phyloP scores from a whole-genome alignment of 495 filamentous ascomycete genomes.

The Talaromyces borbonicus region DNA sequence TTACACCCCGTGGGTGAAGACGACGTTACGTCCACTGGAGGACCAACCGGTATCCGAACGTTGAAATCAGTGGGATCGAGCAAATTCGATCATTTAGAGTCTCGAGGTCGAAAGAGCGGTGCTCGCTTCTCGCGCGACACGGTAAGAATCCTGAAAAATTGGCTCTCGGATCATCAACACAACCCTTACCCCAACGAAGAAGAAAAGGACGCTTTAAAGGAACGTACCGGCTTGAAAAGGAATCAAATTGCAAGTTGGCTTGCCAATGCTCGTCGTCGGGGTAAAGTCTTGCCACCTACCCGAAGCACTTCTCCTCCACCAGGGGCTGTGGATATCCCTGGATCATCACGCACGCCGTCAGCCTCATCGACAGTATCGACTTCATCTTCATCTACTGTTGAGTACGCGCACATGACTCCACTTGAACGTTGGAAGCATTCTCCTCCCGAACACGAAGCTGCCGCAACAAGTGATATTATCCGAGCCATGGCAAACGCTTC shows the following conservation, averaged over 20 bases:
- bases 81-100: conserved; percentile 27
- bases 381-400: conserved; percentile 24
- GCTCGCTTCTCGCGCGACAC: conserved; percentile 49
- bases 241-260: conserved; percentile 81
- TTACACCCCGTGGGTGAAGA: conserved; percentile 43
- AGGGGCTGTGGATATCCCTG: conserved; percentile 60
- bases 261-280: conserved; percentile 70
- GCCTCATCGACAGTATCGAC: conserved; percentile 14
- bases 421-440: conserved; percentile 80
- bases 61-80: conserved; percentile 32
- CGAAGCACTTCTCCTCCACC: conserved; percentile 49
- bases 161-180: conserved; percentile 62
- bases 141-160: conserved; percentile 64
- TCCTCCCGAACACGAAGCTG: conserved; percentile 80
- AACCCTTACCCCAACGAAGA: conserved; percentile 76
- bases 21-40: conserved; percentile 24
- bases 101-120: conserved; percentile 13
- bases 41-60: conserved; percentile 28
- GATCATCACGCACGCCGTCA: conserved; percentile 18
- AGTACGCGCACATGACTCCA: conserved; percentile 53
- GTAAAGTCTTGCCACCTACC: conserved; percentile 54
- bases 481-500: conserved; percentile 58
- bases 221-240: conserved; percentile 61
- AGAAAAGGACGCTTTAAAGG: conserved; percentile 65
- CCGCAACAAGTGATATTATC: conserved; percentile 67